These are phyloP conservation scores for Psilocybe mexicana DNA, from an alignment of 1,284 basidiomycete genomes.

Conservation along the genomic window DNA sequence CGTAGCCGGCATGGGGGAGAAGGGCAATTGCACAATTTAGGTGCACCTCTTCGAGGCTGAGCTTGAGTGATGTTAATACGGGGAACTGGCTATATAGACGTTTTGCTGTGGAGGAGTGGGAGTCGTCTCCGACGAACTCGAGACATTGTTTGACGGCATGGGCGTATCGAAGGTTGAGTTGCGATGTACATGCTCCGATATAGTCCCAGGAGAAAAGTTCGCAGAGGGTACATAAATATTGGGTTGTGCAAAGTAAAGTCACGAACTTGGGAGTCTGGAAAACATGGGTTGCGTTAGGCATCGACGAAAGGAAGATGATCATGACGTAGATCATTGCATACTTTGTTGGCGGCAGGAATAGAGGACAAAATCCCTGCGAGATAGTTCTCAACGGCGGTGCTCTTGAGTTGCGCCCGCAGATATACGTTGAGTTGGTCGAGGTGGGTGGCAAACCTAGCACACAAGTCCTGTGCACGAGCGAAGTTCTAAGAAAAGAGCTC, in stretches of 20 bases:
- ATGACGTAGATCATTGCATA: neutral
- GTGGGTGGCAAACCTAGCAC: neutral
- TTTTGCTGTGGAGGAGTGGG: neutral
- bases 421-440: neutral
- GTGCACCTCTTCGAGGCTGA: neutral
- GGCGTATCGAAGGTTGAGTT: neutral
- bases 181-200: neutral
- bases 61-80: neutral
- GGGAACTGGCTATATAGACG: slow-evolving; percentile 2
- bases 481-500: neutral
- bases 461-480: neutral
- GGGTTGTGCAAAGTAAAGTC: neutral
- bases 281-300: neutral
- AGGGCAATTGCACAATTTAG: slow-evolving; percentile 1
- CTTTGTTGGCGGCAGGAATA: neutral
- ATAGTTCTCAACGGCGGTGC: slow-evolving; percentile 1
- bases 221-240: slow-evolving; percentile 3
- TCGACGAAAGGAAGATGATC: neutral
- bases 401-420: slow-evolving; percentile 3
- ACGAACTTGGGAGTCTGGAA: neutral
- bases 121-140: neutral
- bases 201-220: slow-evolving; percentile 11
- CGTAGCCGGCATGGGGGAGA: neutral
- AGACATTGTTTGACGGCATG: slow-evolving; percentile 2
- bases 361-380: neutral